A percentile compares a stretch with the other conserved stretches of the same genome.
These are phyloP conservation scores for Oldenlandia corymbosa DNA, from an alignment of 257 asterid genomes.

Conservation along the genomic window DNA sequence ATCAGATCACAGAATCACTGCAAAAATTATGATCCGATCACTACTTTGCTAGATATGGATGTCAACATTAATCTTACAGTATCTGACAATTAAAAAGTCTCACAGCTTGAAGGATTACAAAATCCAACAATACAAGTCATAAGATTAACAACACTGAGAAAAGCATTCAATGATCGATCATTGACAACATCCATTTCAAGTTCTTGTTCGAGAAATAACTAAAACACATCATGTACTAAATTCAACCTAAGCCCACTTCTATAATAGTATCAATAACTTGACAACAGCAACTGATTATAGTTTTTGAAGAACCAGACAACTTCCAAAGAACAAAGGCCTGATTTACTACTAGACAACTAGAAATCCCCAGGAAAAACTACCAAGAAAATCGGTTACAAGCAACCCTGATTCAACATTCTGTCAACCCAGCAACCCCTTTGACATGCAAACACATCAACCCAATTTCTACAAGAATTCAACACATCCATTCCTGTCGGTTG, in stretches of 20 bases:
- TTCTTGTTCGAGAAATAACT: background rate
- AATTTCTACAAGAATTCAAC: background rate
- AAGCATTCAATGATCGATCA: background rate
- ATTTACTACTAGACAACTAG: background rate
- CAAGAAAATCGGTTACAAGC: background rate
- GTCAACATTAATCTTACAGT: background rate
- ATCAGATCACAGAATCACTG: constrained; percentile 30
- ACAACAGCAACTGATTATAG: background rate
- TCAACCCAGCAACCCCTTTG: background rate
- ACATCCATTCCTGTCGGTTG: background rate
- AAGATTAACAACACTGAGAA: too few relatives aligned
- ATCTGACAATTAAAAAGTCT: background rate
- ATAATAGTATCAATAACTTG: background rate
- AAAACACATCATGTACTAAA: background rate
- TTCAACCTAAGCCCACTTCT: background rate
- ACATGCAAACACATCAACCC: background rate
- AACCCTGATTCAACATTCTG: background rate
- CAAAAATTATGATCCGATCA: constrained; percentile 9
- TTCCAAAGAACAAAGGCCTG: background rate
- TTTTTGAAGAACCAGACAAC: constrained; percentile 3
- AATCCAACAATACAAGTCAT: too few relatives aligned
- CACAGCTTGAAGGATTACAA: background rate
- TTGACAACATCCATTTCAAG: background rate
- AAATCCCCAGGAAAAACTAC: background rate
- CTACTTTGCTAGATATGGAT: background rate